These are phyloP conservation scores for Alternaria novae-zelandiae DNA, from an alignment of 2,329 filamentous ascomycete species.

Conservation along the genomic window DNA sequence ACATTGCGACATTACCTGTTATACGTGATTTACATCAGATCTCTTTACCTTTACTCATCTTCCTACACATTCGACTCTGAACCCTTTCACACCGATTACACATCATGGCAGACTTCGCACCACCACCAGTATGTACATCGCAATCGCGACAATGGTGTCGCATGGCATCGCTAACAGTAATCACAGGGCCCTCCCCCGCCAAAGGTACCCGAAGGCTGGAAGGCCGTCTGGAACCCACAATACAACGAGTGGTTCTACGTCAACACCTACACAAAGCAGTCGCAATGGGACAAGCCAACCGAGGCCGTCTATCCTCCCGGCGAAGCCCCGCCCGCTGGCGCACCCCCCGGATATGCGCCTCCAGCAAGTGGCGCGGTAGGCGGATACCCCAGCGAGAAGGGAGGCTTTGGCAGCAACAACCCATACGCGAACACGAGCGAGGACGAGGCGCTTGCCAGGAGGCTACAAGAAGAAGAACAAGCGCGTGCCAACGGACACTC, in stretches of 20 bases:
- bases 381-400: slow-evolving; percentile 51
- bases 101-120: slow-evolving; percentile 45
- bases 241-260: slow-evolving; percentile 96
- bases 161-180: slow-evolving; percentile 11
- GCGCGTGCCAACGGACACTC: slow-evolving; percentile 56
- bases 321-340: slow-evolving; percentile 59
- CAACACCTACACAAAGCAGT: slow-evolving; percentile 84
- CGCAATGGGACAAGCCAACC: slow-evolving; percentile 87
- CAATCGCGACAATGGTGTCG: slow-evolving; percentile 3
- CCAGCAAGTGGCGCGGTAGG: slow-evolving; percentile 48
- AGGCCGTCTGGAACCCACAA: slow-evolving; percentile 81
- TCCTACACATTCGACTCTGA: not conserved
- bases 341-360: slow-evolving; percentile 71
- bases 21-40: not conserved
- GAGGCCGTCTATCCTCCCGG: slow-evolving; percentile 65
- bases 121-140: slow-evolving; percentile 38
- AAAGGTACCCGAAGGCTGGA: slow-evolving; percentile 78
- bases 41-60: not conserved
- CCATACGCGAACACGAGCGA: slow-evolving; percentile 68
- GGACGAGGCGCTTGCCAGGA: slow-evolving; percentile 76
- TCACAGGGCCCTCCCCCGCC: slow-evolving; percentile 62
- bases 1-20: slow-evolving; percentile 5
- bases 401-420: slow-evolving; percentile 65
- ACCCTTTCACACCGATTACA: not conserved
- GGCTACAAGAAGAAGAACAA: slow-evolving; percentile 84